Evolutionary conservation across 2,329 filamentous ascomycete species (phyloP).

Genomic region (Dactylonectria estremocensis): DNA sequence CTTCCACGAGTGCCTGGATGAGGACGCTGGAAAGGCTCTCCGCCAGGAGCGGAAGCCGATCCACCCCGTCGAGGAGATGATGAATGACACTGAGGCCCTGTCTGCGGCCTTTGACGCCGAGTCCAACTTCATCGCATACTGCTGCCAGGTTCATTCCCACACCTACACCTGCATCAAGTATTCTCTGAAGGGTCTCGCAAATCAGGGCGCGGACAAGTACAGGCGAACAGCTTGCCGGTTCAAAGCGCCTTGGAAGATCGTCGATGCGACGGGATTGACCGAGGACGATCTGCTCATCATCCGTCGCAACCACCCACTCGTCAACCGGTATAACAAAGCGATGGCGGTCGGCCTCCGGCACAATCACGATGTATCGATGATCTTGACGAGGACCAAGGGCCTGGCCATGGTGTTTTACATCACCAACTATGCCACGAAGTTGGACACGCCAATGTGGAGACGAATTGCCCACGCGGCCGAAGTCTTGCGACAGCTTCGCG

Average conservation of each 20-base stretch:
- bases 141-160: conserved; percentile 19
- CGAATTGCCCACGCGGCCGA: conserved; percentile 8
- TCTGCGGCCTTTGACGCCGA: background rate
- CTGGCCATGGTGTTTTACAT: conserved; percentile 20
- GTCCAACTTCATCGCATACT: conserved; percentile 16
- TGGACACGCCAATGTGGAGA: conserved; percentile 24
- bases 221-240: too few species aligned
- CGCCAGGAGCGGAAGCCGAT: too few species aligned
- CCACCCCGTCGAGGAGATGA: too few species aligned
- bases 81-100: background rate
- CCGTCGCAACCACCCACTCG: too few species aligned
- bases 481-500: conserved; percentile 14
- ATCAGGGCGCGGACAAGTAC: too few species aligned
- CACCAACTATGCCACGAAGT: conserved; percentile 20
- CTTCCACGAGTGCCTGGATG: conserved; percentile 13
- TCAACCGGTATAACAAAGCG: conserved; percentile 16
- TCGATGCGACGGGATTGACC: background rate
- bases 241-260: too few species aligned
- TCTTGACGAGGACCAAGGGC: conserved; percentile 10
- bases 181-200: too few species aligned
- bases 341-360: conserved; percentile 25
- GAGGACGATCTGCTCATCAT: conserved; percentile 1
- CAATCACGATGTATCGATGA: conserved; percentile 20
- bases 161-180: conserved; percentile 24
- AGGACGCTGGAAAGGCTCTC: conserved; percentile 5